Conservation (phyloP, 176 grass and related monocot genomes). For the Alloteropsis semialata region DNA sequence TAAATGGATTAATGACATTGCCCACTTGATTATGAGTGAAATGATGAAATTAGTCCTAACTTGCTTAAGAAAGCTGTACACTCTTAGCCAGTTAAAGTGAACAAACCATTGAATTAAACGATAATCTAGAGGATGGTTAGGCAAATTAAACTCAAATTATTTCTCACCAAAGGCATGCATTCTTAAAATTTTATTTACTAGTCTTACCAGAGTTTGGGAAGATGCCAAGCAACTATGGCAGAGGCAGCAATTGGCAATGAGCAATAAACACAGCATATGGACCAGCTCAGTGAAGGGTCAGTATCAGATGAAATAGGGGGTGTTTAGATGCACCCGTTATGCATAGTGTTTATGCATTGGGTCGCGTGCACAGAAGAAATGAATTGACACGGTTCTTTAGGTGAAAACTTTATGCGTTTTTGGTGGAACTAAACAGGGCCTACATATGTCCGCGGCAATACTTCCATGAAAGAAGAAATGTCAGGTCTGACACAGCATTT, state of each 20-base stretch:
- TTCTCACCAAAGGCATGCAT: neutral
- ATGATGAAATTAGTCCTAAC: neutral
- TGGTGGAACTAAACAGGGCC: too few relatives aligned
- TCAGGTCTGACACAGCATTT: conserved; percentile 39
- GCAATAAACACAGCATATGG: conserved; percentile 4
- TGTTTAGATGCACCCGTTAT: too few relatives aligned
- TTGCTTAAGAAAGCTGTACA: neutral
- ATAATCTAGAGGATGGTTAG: neutral
- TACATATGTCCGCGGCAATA: conserved; percentile 1
- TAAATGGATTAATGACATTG: conserved; percentile 31
- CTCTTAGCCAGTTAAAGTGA: conserved; percentile 6
- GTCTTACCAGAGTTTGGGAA: conserved; percentile 10
- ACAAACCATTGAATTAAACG: conserved; percentile 16
- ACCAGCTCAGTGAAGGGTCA: conserved; percentile 1
- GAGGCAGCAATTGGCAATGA: neutral
- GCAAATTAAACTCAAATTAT: neutral
- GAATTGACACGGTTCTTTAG: too few relatives aligned
- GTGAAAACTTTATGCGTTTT: too few relatives aligned
- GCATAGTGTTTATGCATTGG: too few relatives aligned
- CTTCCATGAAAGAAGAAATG: conserved; percentile 24
- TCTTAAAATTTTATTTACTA: neutral
- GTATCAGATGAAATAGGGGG: too few relatives aligned
- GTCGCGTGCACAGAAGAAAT: too few relatives aligned
- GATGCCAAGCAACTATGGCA: conserved; percentile 18
- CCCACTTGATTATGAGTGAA: neutral